phyloP scores from a whole-genome alignment of 495 filamentous ascomycete genomes.

The Aspergillus homomorphus region DNA sequence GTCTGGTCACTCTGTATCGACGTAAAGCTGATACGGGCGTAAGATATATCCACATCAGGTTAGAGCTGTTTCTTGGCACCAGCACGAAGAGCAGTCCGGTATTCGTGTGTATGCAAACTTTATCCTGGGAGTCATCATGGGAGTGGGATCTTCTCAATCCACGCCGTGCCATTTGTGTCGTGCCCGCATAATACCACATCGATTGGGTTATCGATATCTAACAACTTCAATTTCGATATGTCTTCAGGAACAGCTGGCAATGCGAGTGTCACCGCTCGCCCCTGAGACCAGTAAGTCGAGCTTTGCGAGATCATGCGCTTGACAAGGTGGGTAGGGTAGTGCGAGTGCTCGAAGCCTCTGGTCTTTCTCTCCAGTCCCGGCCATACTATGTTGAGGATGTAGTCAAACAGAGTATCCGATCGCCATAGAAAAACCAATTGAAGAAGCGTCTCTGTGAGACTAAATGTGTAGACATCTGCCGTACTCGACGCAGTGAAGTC shows the following conservation, averaged over 20 bases:
- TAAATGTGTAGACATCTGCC: conserved; percentile 18
- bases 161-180: conserved; percentile 10
- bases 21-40: conserved; percentile 1
- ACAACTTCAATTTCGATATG: conserved; percentile 13
- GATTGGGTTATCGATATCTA: conserved; percentile 14
- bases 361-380: conserved; percentile 10
- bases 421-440: conserved; percentile 10
- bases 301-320: conserved; percentile 15
- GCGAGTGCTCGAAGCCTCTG: conserved; percentile 20
- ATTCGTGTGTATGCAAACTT: no score
- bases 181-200: conserved; percentile 13
- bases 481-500: conserved; percentile 6
- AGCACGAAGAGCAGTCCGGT: no score
- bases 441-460: conserved; percentile 15
- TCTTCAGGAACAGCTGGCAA: conserved; percentile 16
- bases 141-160: conserved; percentile 10
- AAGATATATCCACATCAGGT: background rate
- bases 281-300: conserved; percentile 8
- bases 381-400: conserved; percentile 15
- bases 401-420: conserved; percentile 8
- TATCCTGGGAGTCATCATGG: no score
- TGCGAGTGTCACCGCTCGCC: conserved; percentile 3
- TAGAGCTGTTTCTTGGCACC: background rate
- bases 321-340: conserved; percentile 18
- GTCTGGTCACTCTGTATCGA: background rate